Conservation (phyloP, 139 green algal genomes). For the Coccomyxa sp. region DNA sequence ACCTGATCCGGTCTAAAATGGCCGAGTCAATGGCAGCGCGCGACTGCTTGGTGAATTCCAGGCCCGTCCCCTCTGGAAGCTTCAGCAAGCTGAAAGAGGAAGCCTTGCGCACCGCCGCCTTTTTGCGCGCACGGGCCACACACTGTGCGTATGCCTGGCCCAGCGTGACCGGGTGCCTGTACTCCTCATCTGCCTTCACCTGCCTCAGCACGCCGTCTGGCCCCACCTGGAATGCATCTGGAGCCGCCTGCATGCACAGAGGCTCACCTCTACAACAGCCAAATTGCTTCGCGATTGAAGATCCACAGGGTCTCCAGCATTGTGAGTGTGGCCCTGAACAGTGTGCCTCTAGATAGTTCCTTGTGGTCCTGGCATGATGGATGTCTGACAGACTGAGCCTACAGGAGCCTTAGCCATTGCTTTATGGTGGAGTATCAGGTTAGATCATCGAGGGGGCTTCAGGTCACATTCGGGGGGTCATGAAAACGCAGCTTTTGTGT, state of each 20-base stretch:
- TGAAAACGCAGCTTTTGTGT: not conserved
- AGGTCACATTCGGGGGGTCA: not conserved
- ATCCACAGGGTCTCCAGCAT: not conserved
- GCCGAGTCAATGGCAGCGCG: slow-evolving; percentile 5
- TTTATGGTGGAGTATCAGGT: not conserved
- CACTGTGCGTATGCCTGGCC: slow-evolving; percentile 9
- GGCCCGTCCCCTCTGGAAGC: not conserved
- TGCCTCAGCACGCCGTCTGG: not conserved
- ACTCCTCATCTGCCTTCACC: not conserved
- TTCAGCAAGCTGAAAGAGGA: not conserved
- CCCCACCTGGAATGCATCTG: not conserved
- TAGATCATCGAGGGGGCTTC: not conserved
- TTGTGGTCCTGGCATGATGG: not conserved
- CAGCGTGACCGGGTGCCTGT: not conserved
- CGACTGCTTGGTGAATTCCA: slow-evolving; percentile 1
- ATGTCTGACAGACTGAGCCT: not conserved
- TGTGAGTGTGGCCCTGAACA: not conserved
- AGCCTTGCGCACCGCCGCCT: not conserved
- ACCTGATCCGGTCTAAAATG: slow-evolving; percentile 14
- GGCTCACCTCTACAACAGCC: not conserved
- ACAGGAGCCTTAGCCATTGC: not conserved
- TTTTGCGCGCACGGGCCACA: not conserved
- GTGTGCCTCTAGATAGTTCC: not conserved
- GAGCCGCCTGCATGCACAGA: not conserved
- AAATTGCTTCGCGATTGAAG: not conserved